A percentile compares a stretch with the other conserved stretches of the same genome.
phyloP scores from a whole-genome alignment of 202 grass and related monocot species.

The Digitaria exilis region DNA sequence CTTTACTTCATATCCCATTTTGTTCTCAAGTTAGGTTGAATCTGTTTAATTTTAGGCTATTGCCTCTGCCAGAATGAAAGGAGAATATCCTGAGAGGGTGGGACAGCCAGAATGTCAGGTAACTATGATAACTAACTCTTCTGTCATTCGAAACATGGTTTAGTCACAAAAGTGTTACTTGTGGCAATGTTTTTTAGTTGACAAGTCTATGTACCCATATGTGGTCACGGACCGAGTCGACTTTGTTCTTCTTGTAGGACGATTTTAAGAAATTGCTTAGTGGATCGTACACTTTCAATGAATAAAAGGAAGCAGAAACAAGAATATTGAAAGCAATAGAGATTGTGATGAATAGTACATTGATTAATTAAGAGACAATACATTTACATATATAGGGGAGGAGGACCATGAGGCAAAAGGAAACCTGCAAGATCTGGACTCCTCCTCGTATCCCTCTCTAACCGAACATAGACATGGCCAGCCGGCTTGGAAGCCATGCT shows the following conservation, averaged over 20 bases:
- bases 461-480: no score
- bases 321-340: no score
- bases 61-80: constrained; percentile 96
- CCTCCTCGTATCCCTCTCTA: no score
- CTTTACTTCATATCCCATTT: constrained; percentile 39
- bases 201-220: constrained; percentile 15
- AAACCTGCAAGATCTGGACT: no score
- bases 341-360: no score
- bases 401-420: no score
- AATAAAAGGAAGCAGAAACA: neutral
- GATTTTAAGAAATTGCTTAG: constrained; percentile 14
- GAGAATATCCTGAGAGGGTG: constrained; percentile 97
- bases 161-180: constrained; percentile 19
- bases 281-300: constrained; percentile 5
- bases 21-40: constrained; percentile 46
- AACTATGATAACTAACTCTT: constrained; percentile 28
- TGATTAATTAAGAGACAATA: no score
- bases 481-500: no score
- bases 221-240: neutral
- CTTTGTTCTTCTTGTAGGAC: neutral
- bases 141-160: constrained; percentile 16
- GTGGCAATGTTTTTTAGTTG: neutral
- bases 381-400: no score
- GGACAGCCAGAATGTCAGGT: constrained; percentile 99
- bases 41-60: constrained; percentile 81